These are phyloP conservation scores for Zopfia rhizophila DNA, from an alignment of 2,329 filamentous ascomycete genomes.

Conservation along the genomic window DNA sequence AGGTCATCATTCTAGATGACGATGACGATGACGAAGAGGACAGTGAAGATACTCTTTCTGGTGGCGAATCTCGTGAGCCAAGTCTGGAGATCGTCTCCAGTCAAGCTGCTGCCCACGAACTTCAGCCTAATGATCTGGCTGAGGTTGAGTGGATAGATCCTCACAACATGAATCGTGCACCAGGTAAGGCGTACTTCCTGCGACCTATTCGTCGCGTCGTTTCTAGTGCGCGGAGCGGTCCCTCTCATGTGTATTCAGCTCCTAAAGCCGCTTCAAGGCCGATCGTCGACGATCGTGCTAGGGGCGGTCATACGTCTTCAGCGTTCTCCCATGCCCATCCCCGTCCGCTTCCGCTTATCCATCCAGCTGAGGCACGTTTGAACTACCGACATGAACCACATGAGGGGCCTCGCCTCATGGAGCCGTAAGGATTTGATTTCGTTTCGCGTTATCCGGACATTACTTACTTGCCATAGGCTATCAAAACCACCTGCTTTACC, in stretches of 20 bases:
- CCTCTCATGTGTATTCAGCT: no score
- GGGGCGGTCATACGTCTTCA: slow-evolving; percentile 17
- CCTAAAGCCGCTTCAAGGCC: background rate
- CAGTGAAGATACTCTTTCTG: slow-evolving; percentile 3
- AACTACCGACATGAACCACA: background rate
- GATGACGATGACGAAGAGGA: slow-evolving; percentile 61
- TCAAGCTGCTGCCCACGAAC: slow-evolving; percentile 44
- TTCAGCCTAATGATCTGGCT: slow-evolving; percentile 25
- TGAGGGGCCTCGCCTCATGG: background rate
- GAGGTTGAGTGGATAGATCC: slow-evolving; percentile 8
- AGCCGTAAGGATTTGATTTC: slow-evolving; percentile 10
- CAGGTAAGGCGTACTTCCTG: slow-evolving; percentile 20
- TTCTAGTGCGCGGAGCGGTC: no score
- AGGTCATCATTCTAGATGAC: slow-evolving; percentile 72
- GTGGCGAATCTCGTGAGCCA: slow-evolving; percentile 28
- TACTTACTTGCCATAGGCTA: slow-evolving; percentile 32
- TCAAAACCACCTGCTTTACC: slow-evolving; percentile 19
- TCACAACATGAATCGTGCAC: slow-evolving; percentile 3
- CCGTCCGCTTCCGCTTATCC: slow-evolving; percentile 13
- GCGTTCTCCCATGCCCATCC: slow-evolving; percentile 17
- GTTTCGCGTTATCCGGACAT: background rate
- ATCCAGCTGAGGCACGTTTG: no score
- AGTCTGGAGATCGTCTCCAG: slow-evolving; percentile 47
- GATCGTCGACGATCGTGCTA: slow-evolving; percentile 19
- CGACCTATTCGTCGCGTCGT: slow-evolving; percentile 5